Percentiles rank a stretch among this genome's conserved stretches.
Evolutionary conservation across 495 filamentous ascomycete genomes (phyloP).

Genomic region (Neurospora hispaniola): DNA sequence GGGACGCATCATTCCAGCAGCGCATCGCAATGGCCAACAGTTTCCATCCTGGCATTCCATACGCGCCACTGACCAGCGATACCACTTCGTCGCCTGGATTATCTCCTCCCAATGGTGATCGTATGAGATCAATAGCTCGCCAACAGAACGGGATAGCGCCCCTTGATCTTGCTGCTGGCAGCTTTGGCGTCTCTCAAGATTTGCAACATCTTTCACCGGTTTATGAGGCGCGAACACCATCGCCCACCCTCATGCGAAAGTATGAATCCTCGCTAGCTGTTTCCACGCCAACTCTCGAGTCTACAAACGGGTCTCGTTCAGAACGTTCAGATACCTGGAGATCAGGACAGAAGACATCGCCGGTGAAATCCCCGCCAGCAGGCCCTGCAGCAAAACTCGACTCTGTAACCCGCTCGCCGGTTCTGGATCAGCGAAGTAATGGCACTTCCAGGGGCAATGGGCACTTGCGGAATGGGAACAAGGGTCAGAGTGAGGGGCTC

Average conservation of each 20-base stretch:
- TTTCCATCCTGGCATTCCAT: slow-evolving; percentile 10
- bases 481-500: slow-evolving; percentile 36
- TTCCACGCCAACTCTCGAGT: background rate
- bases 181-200: slow-evolving; percentile 23
- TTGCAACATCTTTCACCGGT: slow-evolving; percentile 43
- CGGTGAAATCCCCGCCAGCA: slow-evolving; percentile 8
- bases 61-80: slow-evolving; percentile 9
- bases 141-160: slow-evolving; percentile 33
- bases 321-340: slow-evolving; percentile 6
- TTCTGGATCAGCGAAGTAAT: slow-evolving; percentile 25
- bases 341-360: slow-evolving; percentile 8
- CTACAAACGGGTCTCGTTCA: slow-evolving; percentile 7
- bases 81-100: slow-evolving; percentile 12
- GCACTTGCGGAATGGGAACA: slow-evolving; percentile 31
- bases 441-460: slow-evolving; percentile 32
- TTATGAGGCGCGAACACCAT: slow-evolving; percentile 42
- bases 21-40: slow-evolving; percentile 17
- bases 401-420: slow-evolving; percentile 11
- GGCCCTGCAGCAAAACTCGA: slow-evolving; percentile 15
- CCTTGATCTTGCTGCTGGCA: slow-evolving; percentile 34
- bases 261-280: slow-evolving; percentile 19
- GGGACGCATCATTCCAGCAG: slow-evolving; percentile 22
- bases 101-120: slow-evolving; percentile 9
- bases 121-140: slow-evolving; percentile 24
- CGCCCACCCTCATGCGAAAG: slow-evolving; percentile 32